Evolutionary conservation across 495 filamentous ascomycete genomes (phyloP).

Genomic region (Penicillium fimorum): DNA sequence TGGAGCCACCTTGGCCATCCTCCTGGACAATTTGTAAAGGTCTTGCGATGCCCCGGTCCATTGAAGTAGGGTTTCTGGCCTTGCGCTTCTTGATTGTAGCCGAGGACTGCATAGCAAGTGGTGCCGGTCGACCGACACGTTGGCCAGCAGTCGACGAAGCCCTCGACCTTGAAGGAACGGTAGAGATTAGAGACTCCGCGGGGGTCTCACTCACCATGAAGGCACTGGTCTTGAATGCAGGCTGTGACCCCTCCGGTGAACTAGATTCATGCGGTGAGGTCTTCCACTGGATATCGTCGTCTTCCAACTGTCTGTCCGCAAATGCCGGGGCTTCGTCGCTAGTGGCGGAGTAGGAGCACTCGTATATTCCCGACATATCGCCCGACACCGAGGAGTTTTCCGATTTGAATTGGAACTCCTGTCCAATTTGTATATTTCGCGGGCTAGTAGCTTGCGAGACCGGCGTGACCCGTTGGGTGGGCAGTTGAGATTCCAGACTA

Average conservation of each 20-base stretch:
- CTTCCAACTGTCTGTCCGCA: slow-evolving; percentile 33
- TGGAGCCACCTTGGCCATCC: slow-evolving; percentile 48
- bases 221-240: slow-evolving; percentile 32
- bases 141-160: slow-evolving; percentile 28
- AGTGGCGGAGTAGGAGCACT: slow-evolving; percentile 40
- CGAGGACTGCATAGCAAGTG: slow-evolving; percentile 38
- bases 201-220: slow-evolving; percentile 44
- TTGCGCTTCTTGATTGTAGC: slow-evolving; percentile 45
- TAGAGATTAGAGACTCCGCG: slow-evolving; percentile 31
- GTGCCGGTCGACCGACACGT: slow-evolving; percentile 29
- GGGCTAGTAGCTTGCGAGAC: slow-evolving; percentile 24
- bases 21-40: slow-evolving; percentile 50
- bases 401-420: slow-evolving; percentile 43
- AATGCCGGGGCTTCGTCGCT: slow-evolving; percentile 36
- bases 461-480: slow-evolving; percentile 32
- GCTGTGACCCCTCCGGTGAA: slow-evolving; percentile 28
- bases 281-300: slow-evolving; percentile 35
- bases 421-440: slow-evolving; percentile 23
- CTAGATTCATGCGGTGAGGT: slow-evolving; percentile 26
- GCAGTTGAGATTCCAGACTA: slow-evolving; percentile 38
- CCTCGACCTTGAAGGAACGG: slow-evolving; percentile 30
- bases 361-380: slow-evolving; percentile 36
- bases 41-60: slow-evolving; percentile 34
- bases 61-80: slow-evolving; percentile 31
- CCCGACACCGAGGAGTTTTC: slow-evolving; percentile 43